A percentile compares a stretch with the other conserved stretches of the same genome.
Conservation (phyloP, 148 eudicot genomes). For the Rhododendron griersonianum region DNA sequence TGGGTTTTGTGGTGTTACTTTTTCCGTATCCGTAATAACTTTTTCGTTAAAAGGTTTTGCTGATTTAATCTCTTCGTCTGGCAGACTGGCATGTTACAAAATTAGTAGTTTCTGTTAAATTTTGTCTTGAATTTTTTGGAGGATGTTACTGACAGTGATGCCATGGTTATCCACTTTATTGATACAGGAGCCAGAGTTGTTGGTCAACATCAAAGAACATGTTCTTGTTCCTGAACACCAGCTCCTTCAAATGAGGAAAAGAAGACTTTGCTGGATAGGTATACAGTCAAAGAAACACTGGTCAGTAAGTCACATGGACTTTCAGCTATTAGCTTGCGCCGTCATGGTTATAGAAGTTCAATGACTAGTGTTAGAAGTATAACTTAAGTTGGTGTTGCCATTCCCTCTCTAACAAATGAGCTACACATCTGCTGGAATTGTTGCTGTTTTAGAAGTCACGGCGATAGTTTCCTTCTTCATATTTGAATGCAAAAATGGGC, state of each 20-base stretch:
- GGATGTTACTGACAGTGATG: not conserved
- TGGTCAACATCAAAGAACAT: constrained; percentile 78
- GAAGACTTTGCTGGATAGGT: constrained; percentile 76
- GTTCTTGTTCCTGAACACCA: constrained; percentile 91
- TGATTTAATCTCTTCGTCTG: not conserved
- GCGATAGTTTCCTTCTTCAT: not conserved
- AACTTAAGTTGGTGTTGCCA: not conserved
- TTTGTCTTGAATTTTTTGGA: not conserved
- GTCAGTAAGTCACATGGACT: constrained; percentile 25
- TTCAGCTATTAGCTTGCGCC: not conserved
- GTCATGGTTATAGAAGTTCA: not conserved
- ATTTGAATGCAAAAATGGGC: not conserved
- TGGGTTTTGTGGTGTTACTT: not conserved
- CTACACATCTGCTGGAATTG: not conserved
- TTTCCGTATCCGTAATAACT: no score
- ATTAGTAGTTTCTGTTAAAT: not conserved
- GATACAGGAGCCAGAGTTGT: constrained; percentile 74
- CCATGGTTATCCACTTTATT: not conserved
- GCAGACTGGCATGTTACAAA: not conserved
- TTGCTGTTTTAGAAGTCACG: not conserved
- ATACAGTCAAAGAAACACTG: constrained; percentile 94
- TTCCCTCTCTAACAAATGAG: not conserved
- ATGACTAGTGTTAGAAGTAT: not conserved
- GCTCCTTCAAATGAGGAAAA: constrained; percentile 72
- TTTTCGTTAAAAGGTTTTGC: not conserved